Conservation (phyloP, 2,329 filamentous ascomycete genomes). For the Monilinia fructicola region DNA sequence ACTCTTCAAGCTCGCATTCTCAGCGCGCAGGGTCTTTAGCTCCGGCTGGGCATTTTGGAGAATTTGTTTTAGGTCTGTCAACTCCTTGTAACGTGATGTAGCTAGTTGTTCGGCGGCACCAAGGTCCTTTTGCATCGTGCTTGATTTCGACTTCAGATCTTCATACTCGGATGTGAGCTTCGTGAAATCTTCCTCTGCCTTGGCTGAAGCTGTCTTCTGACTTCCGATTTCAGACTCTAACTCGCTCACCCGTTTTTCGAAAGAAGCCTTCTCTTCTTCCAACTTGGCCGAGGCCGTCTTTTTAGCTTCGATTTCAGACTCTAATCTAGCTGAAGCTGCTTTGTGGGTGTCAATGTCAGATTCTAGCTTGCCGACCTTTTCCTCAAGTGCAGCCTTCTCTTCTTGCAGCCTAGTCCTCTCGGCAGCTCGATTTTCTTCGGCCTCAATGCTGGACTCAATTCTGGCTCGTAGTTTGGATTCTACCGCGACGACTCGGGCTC, state of each 20-base stretch:
- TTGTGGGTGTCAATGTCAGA: constrained; percentile 57
- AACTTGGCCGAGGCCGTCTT: constrained; percentile 48
- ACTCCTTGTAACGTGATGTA: constrained; percentile 82
- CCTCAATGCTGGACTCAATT: constrained; percentile 41
- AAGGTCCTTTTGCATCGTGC: constrained; percentile 76
- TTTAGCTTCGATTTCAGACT: constrained; percentile 61
- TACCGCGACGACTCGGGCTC: not conserved
- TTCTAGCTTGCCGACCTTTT: constrained; percentile 66
- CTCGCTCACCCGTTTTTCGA: constrained; percentile 63
- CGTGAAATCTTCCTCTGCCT: constrained; percentile 37
- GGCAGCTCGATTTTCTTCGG: constrained; percentile 55
- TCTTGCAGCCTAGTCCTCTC: constrained; percentile 52
- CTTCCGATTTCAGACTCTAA: constrained; percentile 69
- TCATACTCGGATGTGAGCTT: constrained; percentile 56
- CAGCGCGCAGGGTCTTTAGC: constrained; percentile 72
- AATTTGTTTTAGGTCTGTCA: constrained; percentile 75
- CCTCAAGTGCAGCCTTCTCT: constrained; percentile 66
- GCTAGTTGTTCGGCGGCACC: constrained; percentile 84
- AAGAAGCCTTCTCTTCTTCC: constrained; percentile 62
- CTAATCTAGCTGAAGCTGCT: constrained; percentile 51
- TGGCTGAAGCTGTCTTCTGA: constrained; percentile 36
- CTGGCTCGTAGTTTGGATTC: not conserved
- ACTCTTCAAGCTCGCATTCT: constrained; percentile 71
- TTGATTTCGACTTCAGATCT: constrained; percentile 67
- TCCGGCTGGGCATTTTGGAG: constrained; percentile 86